Conservation (phyloP, 1,284 basidiomycete species). For the Cryptococcus sp. region DNA sequence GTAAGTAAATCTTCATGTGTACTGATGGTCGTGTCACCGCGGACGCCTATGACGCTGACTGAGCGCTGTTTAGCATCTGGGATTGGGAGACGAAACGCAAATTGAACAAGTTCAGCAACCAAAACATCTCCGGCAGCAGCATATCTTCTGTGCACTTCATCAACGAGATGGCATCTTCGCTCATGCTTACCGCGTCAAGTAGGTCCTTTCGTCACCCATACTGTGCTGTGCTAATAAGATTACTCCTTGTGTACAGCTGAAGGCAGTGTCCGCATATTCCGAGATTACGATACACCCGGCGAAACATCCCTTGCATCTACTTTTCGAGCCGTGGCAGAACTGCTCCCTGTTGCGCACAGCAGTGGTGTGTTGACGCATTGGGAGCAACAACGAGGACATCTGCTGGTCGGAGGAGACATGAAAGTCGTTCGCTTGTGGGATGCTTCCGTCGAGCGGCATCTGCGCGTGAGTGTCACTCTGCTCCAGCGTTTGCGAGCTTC, state of each 20-base stretch:
- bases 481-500: neutral
- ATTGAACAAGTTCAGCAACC: conserved; percentile 83
- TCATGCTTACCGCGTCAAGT: conserved; percentile 87
- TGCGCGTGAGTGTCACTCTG: conserved; percentile 61
- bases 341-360: conserved; percentile 63
- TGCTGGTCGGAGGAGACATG: conserved; percentile 89
- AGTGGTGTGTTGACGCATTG: conserved; percentile 87
- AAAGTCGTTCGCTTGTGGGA: conserved; percentile 92
- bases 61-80: conserved; percentile 67
- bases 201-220: conserved; percentile 33
- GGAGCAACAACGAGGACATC: conserved; percentile 83
- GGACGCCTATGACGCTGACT: too few species aligned
- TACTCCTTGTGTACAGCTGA: conserved; percentile 62
- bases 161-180: conserved; percentile 91
- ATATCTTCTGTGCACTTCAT: conserved; percentile 92
- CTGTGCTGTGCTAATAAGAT: neutral
- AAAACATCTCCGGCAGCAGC: conserved; percentile 75
- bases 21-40: neutral
- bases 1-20: conserved; percentile 57
- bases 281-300: conserved; percentile 68
- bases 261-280: conserved; percentile 86
- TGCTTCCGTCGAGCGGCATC: conserved; percentile 82
- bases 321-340: conserved; percentile 84
- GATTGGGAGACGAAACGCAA: conserved; percentile 85
- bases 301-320: conserved; percentile 82